These are phyloP conservation scores for Fraxinus nigra DNA, from an alignment of 305 asterid species.

Conservation along the genomic window DNA sequence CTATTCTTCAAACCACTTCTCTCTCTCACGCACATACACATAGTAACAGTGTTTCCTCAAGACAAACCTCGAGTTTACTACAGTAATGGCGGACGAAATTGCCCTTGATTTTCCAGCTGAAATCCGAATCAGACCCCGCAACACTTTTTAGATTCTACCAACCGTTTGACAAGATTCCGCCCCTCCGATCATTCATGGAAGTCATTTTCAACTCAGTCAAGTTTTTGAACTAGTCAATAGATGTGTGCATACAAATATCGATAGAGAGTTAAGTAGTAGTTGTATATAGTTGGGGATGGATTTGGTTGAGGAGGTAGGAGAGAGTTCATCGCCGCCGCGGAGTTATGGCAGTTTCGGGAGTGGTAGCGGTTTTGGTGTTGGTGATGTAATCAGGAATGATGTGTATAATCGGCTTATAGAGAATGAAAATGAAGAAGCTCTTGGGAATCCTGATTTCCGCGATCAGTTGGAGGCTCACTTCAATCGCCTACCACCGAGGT, in stretches of 20 bases:
- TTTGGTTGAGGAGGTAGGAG: conserved; percentile 84
- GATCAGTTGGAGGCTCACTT: conserved; percentile 81
- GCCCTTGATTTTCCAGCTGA: conserved; percentile 21
- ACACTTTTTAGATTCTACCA: conserved; percentile 40
- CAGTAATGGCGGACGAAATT: conserved; percentile 44
- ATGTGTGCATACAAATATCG: conserved; percentile 3
- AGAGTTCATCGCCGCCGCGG: conserved; percentile 90
- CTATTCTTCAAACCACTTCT: conserved; percentile 14
- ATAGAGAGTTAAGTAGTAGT: neutral
- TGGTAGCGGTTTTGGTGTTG: conserved; percentile 34
- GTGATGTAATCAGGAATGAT: conserved; percentile 58
- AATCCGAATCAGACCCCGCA: conserved; percentile 23
- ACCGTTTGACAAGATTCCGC: conserved; percentile 41
- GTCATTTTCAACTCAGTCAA: conserved; percentile 27
- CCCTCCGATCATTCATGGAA: conserved; percentile 29
- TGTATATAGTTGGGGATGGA: conserved; percentile 43
- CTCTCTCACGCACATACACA: conserved; percentile 19
- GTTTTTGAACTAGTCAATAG: conserved; percentile 21
- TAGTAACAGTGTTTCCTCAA: neutral
- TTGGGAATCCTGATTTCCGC: conserved; percentile 58
- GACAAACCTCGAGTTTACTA: conserved; percentile 24
- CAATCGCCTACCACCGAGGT: conserved; percentile 87
- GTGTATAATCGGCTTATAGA: conserved; percentile 67
- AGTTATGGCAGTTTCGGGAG: conserved; percentile 60
- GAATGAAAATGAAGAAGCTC: conserved; percentile 62